Evolutionary conservation across 768 basidiomycete species (phyloP).

Genomic region (Tylopilus felleus): DNA sequence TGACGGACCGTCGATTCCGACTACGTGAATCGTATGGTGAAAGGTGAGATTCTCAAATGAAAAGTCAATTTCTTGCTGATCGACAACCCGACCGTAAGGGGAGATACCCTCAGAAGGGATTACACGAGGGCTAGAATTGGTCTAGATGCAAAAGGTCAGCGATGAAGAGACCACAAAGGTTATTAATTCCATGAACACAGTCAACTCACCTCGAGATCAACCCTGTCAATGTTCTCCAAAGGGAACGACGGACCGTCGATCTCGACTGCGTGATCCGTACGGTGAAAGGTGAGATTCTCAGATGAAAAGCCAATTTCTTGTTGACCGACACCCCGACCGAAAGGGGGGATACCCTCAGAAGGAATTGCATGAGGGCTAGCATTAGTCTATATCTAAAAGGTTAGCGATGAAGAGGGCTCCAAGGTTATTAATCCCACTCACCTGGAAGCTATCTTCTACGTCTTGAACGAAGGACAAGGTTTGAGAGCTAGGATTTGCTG

Average conservation of each 20-base stretch:
- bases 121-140: no score
- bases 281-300: background rate
- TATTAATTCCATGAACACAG: no score
- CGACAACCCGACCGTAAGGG: no score
- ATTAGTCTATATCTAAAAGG: background rate
- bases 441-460: background rate
- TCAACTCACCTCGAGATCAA: background rate
- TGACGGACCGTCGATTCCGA: background rate
- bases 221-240: background rate
- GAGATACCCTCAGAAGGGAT: accelerated
- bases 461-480: background rate
- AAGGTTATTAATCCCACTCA: background rate
- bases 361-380: accelerated
- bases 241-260: background rate
- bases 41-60: background rate
- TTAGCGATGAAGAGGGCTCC: background rate
- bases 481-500: background rate
- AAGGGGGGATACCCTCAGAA: background rate
- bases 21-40: background rate
- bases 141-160: background rate
- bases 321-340: no score
- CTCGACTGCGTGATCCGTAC: background rate
- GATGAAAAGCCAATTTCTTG: background rate
- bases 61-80: background rate
- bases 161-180: no score